Evolutionary conservation across 2,329 filamentous ascomycete species (phyloP).

Genomic region (Claviceps maximensis): DNA sequence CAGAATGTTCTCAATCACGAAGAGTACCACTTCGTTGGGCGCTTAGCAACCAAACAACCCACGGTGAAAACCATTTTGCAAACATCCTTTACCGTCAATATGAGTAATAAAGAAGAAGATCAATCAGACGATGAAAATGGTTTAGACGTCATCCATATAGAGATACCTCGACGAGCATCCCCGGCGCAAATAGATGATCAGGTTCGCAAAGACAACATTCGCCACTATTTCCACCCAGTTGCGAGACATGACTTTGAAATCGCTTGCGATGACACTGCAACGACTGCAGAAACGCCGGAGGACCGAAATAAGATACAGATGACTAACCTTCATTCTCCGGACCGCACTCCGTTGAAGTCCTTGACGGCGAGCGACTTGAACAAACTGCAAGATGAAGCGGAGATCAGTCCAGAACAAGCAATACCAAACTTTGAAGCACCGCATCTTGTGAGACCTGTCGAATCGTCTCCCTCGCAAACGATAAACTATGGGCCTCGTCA

Average conservation of each 20-base stretch:
- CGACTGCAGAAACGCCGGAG: neutral
- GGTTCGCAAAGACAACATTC: slow-evolving; percentile 13
- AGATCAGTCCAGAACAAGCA: slow-evolving; percentile 6
- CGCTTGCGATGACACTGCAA: slow-evolving; percentile 22
- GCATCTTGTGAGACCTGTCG: neutral
- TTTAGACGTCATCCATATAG: slow-evolving; percentile 13
- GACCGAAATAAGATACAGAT: neutral
- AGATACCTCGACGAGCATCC: slow-evolving; percentile 11
- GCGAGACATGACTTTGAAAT: slow-evolving; percentile 18
- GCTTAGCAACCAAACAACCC: neutral
- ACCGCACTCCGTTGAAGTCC: slow-evolving; percentile 9
- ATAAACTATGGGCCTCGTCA: neutral
- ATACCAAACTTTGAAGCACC: neutral
- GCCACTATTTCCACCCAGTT: slow-evolving; percentile 17
- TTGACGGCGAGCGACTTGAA: slow-evolving; percentile 10
- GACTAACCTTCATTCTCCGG: neutral
- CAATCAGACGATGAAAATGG: slow-evolving; percentile 16
- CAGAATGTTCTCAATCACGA: neutral
- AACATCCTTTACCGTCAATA: slow-evolving; percentile 18
- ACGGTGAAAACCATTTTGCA: slow-evolving; percentile 13
- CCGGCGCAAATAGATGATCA: neutral
- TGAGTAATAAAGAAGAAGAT: slow-evolving; percentile 19
- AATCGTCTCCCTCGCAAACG: neutral
- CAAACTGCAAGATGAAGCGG: slow-evolving; percentile 8
- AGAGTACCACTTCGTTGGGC: neutral